These are phyloP conservation scores for Leptographium lundbergii DNA, from an alignment of 2,329 filamentous ascomycete species.

Conservation along the genomic window DNA sequence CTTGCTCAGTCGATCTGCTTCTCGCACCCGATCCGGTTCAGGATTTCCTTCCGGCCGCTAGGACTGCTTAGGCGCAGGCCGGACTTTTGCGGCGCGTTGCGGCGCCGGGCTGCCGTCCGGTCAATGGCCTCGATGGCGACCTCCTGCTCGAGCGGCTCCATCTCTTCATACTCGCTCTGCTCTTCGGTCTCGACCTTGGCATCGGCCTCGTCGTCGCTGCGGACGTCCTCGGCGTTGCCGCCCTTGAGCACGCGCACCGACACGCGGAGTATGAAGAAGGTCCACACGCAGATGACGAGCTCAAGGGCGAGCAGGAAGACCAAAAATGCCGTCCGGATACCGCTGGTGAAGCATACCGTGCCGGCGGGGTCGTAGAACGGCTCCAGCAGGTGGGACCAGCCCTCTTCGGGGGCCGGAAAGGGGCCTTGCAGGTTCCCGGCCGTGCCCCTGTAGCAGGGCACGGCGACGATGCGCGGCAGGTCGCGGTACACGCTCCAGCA, in stretches of 20 bases:
- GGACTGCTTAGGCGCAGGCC: not conserved
- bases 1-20: not conserved
- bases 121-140: not conserved
- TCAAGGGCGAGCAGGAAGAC: not conserved
- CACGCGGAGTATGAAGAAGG: not conserved
- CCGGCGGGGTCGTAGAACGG: not conserved
- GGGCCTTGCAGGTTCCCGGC: not conserved
- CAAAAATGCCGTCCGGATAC: not conserved
- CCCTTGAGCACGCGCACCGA: not conserved
- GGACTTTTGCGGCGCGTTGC: not conserved
- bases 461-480: not conserved
- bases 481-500: not conserved
- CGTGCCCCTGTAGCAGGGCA: not conserved
- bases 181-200: not conserved
- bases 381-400: not conserved
- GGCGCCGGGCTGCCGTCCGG: not conserved
- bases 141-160: not conserved
- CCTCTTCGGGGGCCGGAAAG: not conserved
- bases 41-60: not conserved
- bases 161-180: not conserved
- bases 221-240: not conserved
- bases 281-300: not conserved
- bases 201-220: not conserved
- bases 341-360: not conserved
- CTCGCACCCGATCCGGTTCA: not conserved